Evolutionary conservation across 2,329 filamentous ascomycete species (phyloP).

Genomic region (Boeremia lycopersici): DNA sequence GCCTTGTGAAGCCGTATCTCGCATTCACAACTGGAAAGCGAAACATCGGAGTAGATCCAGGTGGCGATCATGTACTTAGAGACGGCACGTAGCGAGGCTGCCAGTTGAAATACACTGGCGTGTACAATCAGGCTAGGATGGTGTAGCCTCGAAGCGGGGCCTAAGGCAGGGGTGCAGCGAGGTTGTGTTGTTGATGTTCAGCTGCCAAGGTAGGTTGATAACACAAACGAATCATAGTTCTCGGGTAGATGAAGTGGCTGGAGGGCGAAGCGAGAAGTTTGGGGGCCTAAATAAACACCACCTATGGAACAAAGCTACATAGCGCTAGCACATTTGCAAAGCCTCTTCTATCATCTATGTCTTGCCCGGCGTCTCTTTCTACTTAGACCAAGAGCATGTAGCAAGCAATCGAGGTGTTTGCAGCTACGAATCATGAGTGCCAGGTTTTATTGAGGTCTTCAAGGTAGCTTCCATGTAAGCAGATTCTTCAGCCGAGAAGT

Average conservation of each 20-base stretch:
- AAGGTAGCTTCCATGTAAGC: too few relatives aligned
- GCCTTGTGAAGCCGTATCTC: slow-evolving; percentile 3
- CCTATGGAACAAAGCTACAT: neutral
- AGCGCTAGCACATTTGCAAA: neutral
- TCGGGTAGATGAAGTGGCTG: slow-evolving; percentile 9
- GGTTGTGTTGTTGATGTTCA: neutral
- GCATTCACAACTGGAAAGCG: slow-evolving; percentile 6
- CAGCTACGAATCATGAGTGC: too few relatives aligned
- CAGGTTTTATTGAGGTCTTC: too few relatives aligned
- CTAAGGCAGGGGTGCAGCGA: neutral
- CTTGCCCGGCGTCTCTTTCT: too few relatives aligned
- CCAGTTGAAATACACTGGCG: neutral
- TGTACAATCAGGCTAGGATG: neutral
- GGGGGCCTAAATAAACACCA: neutral
- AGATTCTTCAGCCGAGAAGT: too few relatives aligned
- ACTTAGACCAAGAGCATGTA: too few relatives aligned
- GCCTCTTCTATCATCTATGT: too few relatives aligned
- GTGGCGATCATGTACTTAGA: neutral
- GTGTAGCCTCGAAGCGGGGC: neutral
- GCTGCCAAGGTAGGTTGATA: slow-evolving; percentile 1
- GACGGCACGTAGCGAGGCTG: slow-evolving; percentile 1
- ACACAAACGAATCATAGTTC: neutral
- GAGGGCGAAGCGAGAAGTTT: slow-evolving; percentile 4
- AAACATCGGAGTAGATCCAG: slow-evolving; percentile 4
- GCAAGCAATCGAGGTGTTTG: neutral